Conservation (phyloP, 2,329 filamentous ascomycete species). For the Laburnicola sp. region DNA sequence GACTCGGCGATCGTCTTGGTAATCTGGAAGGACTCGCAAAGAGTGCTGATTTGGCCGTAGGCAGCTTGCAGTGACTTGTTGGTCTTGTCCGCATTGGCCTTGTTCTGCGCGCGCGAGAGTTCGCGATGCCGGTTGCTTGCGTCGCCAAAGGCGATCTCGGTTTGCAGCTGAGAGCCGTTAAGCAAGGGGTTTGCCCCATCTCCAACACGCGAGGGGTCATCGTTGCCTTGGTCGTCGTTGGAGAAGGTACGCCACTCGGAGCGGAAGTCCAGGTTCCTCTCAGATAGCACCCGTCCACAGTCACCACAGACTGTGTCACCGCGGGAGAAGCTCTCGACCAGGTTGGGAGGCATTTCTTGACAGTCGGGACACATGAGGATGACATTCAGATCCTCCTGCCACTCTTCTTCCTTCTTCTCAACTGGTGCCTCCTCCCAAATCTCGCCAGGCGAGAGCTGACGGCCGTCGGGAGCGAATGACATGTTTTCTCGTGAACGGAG, state of each 20-base stretch:
- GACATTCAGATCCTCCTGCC: conserved; percentile 84
- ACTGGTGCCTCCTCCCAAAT: conserved; percentile 45
- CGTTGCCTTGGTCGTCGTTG: conserved; percentile 94
- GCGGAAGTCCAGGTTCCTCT: conserved; percentile 90
- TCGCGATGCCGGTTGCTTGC: conserved; percentile 71
- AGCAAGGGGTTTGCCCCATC: conserved; percentile 88
- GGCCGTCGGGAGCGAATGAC: conserved; percentile 40
- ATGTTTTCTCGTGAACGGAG: conserved; percentile 16
- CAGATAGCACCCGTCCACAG: conserved; percentile 87
- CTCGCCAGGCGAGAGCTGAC: conserved; percentile 50
- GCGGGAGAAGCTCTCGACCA: conserved; percentile 89
- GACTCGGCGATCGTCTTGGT: conserved; percentile 81
- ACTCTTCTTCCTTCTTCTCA: conserved; percentile 50
- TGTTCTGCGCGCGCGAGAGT: conserved; percentile 81
- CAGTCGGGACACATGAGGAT: conserved; percentile 86
- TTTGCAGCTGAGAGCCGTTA: conserved; percentile 87
- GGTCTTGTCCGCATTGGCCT: conserved; percentile 76
- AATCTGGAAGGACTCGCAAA: conserved; percentile 71
- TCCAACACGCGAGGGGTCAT: conserved; percentile 97
- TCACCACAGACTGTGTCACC: conserved; percentile 91
- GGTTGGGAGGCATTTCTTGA: conserved; percentile 85
- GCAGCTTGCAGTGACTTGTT: conserved; percentile 81
- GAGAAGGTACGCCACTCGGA: conserved; percentile 99
- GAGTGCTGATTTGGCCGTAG: conserved; percentile 82
- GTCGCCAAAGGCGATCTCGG: conserved; percentile 82